Evolutionary conservation across 208 protist species (phyloP), one percentile per base, ranked within the genome.

Genomic region (Acanthamoeba healyi): DNA sequence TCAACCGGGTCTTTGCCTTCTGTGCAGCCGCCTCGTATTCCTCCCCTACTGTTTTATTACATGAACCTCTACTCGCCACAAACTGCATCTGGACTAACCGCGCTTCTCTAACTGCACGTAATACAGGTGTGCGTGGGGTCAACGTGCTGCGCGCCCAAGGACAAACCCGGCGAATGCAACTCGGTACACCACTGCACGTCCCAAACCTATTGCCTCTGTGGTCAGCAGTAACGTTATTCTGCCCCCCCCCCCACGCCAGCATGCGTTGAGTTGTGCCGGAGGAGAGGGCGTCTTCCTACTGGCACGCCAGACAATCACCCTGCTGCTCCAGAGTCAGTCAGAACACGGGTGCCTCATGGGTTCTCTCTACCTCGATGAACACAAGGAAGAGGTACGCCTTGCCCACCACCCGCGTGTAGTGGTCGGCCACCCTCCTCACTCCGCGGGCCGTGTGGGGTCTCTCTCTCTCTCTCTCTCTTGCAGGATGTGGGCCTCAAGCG

Each of bases 401-500:
- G 3, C 38, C 24, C 63, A 38, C 63, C 44, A 49, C 44, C 44
- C 44, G 12, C 4, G 7, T 49, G 12, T 12, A 12, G 7, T 49
- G 44, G 44, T 49, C 22, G 26, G 58, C 3, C 58, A 67, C 58
- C 9, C 19, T 67, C 58, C 3, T 17, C 19, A 32, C 9, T n/a
- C 5, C 4, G 26, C 9, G 58, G 19, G 58, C 10, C 9, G 29
- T 4, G 58, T 67, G 5, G 19, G 58, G 26, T 67, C 5, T n/a
- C 6, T 4, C 3, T 17, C 26, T n/a, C n/a, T n/a, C n/a, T n/a
- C n/a, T n/a, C n/a, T n/a, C n/a, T n/a, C n/a, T n/a, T n/a, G 7
- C 34, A 82, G 72, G 81, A 89, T 24, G 44, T 89, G n/a, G 81
- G 81, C 46, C 81, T 89, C 81, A 89, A 89, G 38, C 42, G 81